Evolutionary conservation across 2,329 filamentous ascomycete species (phyloP), one percentile per base, ranked within the genome.

Genomic region (Zymoseptoria tritici): DNA sequence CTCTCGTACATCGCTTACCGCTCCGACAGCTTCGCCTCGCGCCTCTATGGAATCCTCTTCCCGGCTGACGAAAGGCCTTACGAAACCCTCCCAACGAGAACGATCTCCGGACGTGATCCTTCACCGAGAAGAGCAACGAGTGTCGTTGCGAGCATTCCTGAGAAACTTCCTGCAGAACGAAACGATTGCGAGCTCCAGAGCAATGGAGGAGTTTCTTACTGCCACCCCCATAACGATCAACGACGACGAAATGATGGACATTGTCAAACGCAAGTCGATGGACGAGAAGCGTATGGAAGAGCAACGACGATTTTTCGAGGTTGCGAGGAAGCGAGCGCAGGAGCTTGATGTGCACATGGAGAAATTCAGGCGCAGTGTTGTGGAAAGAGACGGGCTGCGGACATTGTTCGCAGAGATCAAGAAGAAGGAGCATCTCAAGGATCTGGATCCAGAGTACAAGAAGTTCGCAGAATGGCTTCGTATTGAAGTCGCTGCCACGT

Each of bases 301-400:
- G 74, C 94, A 99, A 73, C 89, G 86, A 72, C 85, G 86, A 65
- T 99, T 99, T 73, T 99, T 97, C 74, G 93, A 99, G 72, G 92
- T 99, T 71, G 94, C 94, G 8, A 82, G 91, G 65, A 87, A 91
- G 74, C 85, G 94, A 65, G 94, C 94, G 1, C 88, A 90, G 4
- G 94, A 97, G 70, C 81, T 99, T 55, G 94, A 99, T 74, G 90
- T 96, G 22, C 97, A 97, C 73, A 99, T 99, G 94, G 94, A 99
- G 76, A 83, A 83, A 61, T 88, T 88, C 73, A 79, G 85, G 53
- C 77, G 83, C 63, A 84, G 86, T 61, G 86, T 88, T 65, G 85
- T 88, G 22, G 85, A 88, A 72, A 80, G 78, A 77, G 96, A 97
- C 73, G 94, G 94, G 8, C 82, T 99, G 49, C 95, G 93, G 0